These are phyloP conservation scores for Blastosporella zonata DNA, from an alignment of 1,284 basidiomycete genomes.

Conservation along the genomic window DNA sequence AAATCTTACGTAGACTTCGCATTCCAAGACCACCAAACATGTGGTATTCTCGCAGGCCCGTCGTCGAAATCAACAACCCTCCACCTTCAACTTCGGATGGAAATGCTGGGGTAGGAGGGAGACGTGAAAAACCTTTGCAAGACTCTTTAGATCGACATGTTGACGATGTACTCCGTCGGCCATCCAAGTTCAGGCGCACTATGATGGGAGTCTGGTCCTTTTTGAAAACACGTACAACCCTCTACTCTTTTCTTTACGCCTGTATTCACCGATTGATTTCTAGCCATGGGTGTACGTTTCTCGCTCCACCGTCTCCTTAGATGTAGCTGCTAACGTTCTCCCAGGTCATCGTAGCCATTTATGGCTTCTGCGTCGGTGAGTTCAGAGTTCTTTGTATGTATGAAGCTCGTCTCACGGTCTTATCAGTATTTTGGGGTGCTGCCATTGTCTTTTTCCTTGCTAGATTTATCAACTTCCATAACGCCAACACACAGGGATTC, in stretches of 20 bases:
- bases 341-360: slow-evolving; percentile 72
- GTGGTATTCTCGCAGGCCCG: slow-evolving; percentile 68
- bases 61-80: slow-evolving; percentile 52
- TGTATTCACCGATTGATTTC: neutral
- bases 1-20: slow-evolving; percentile 7
- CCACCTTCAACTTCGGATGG: slow-evolving; percentile 17
- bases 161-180: slow-evolving; percentile 68
- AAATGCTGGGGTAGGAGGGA: slow-evolving; percentile 31
- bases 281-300: slow-evolving; percentile 56
- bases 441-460: slow-evolving; percentile 77
- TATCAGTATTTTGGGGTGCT: slow-evolving; percentile 68
- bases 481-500: slow-evolving; percentile 59
- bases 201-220: slow-evolving; percentile 80
- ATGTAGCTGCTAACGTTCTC: slow-evolving; percentile 2
- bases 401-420: neutral
- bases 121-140: slow-evolving; percentile 34
- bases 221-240: slow-evolving; percentile 72
- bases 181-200: slow-evolving; percentile 59
- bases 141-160: slow-evolving; percentile 79
- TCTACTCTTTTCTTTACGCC: neutral
- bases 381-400: slow-evolving; percentile 4
- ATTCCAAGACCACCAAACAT: slow-evolving; percentile 56
- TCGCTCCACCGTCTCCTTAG: slow-evolving; percentile 1
- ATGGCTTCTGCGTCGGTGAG: slow-evolving; percentile 75
- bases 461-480: slow-evolving; percentile 69